Evolutionary conservation across 2,329 filamentous ascomycete species (phyloP).

Genomic region (Aspergillus tanneri): DNA sequence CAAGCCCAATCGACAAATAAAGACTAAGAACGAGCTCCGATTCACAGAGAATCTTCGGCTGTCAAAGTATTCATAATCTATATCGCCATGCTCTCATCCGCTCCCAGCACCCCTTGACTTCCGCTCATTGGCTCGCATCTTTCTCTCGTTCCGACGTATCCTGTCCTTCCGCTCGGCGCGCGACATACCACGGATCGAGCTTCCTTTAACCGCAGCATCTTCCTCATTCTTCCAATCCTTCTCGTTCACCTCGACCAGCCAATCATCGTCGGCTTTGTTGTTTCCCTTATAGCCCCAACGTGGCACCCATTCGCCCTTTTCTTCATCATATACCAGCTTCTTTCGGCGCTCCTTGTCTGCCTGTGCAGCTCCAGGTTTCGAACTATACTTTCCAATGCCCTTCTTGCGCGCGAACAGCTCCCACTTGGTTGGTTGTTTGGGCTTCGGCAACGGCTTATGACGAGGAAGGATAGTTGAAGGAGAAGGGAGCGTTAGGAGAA

Average conservation of each 20-base stretch:
- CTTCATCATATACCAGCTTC: conserved; percentile 82
- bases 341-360: conserved; percentile 64
- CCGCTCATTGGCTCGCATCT: conserved; percentile 66
- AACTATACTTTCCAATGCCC: conserved; percentile 84
- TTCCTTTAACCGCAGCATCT: conserved; percentile 56
- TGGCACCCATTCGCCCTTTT: conserved; percentile 80
- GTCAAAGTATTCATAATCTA: conserved; percentile 3
- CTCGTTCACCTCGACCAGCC: conserved; percentile 89
- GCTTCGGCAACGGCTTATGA: conserved; percentile 83
- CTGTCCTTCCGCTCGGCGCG: conserved; percentile 67
- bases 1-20: conserved; percentile 22
- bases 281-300: conserved; percentile 94
- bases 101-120: conserved; percentile 40
- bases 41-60: conserved; percentile 11
- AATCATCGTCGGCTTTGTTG: conserved; percentile 79
- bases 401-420: conserved; percentile 95
- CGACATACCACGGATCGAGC: conserved; percentile 63
- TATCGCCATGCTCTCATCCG: conserved; percentile 17
- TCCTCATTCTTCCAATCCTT: conserved; percentile 69
- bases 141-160: conserved; percentile 62
- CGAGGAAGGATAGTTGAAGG: conserved; percentile 72
- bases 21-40: conserved; percentile 10
- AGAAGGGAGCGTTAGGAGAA: conserved; percentile 75
- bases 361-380: conserved; percentile 51
- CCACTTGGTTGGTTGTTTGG: conserved; percentile 88